A percentile compares a stretch with the other conserved stretches of the same genome.
Conservation (phyloP, 108 stramenopile species). For the Skeletonema menzelii region DNA sequence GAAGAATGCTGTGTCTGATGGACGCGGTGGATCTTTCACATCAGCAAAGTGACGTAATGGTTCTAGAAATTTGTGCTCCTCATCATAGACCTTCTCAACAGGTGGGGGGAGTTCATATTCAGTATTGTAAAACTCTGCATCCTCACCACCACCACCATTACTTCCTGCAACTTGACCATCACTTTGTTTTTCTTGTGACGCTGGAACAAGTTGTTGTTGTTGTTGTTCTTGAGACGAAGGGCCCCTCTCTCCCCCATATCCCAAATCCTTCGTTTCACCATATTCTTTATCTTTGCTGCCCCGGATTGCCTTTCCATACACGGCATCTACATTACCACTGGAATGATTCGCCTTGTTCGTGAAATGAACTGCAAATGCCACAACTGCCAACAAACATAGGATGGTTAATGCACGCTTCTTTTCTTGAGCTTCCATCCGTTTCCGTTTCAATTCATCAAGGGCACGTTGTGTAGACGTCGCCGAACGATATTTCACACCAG, state of each 20-base stretch:
- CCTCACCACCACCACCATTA: background rate
- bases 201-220: slow-evolving; percentile 3
- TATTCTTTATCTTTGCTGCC: slow-evolving; percentile 7
- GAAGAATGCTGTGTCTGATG: slow-evolving; percentile 47
- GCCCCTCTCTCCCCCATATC: slow-evolving; percentile 6
- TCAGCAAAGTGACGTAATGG: slow-evolving; percentile 45
- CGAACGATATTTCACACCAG: slow-evolving; percentile 29
- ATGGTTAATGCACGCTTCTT: slow-evolving; percentile 22
- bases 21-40: slow-evolving; percentile 13
- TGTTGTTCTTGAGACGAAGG: background rate
- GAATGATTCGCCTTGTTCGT: background rate
- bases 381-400: slow-evolving; percentile 7
- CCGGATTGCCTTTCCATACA: background rate
- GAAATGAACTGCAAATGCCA: slow-evolving; percentile 30
- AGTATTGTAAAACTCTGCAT: slow-evolving; percentile 1
- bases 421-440: slow-evolving; percentile 25
- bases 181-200: background rate
- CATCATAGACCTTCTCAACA: slow-evolving; percentile 26
- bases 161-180: slow-evolving; percentile 1
- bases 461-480: slow-evolving; percentile 30
- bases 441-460: slow-evolving; percentile 39
- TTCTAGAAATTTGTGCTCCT: slow-evolving; percentile 19
- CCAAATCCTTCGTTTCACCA: slow-evolving; percentile 4
- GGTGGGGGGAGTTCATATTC: slow-evolving; percentile 25
- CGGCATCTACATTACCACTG: background rate